These are phyloP conservation scores for Phytophthora megakarya DNA, from an alignment of 352 stramenopile species.

Conservation along the genomic window DNA sequence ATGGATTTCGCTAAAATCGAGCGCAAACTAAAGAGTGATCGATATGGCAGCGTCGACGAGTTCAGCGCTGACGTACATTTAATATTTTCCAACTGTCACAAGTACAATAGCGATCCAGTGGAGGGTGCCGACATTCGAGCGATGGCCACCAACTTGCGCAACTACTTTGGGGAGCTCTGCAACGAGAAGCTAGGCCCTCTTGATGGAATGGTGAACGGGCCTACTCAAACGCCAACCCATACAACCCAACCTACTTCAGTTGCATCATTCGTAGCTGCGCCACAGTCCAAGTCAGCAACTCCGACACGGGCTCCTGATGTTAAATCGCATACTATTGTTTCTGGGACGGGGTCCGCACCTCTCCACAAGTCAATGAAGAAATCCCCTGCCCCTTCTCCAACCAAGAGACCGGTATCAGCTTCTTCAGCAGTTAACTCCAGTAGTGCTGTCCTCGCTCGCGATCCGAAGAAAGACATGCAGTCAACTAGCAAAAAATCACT, in stretches of 20 bases:
- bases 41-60: slow-evolving; percentile 75
- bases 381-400: slow-evolving; percentile 30
- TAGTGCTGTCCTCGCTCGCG: slow-evolving; percentile 14
- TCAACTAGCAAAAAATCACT: slow-evolving; percentile 2
- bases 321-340: slow-evolving; percentile 12
- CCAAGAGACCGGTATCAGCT: slow-evolving; percentile 17
- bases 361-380: slow-evolving; percentile 37
- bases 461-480: slow-evolving; percentile 22
- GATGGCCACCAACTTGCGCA: slow-evolving; percentile 81
- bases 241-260: slow-evolving; percentile 2
- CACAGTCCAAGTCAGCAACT: slow-evolving; percentile 23
- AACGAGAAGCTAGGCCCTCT: slow-evolving; percentile 62
- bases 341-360: slow-evolving; percentile 13
- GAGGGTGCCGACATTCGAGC: slow-evolving; percentile 87
- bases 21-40: slow-evolving; percentile 84
- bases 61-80: slow-evolving; percentile 87
- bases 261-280: slow-evolving; percentile 6
- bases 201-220: slow-evolving; percentile 36
- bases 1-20: slow-evolving; percentile 91
- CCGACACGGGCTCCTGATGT: slow-evolving; percentile 9
- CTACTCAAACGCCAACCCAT: slow-evolving; percentile 20
- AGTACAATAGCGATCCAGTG: slow-evolving; percentile 88
- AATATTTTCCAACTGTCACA: slow-evolving; percentile 90
- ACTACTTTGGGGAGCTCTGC: slow-evolving; percentile 82
- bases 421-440: slow-evolving; percentile 9